These are phyloP conservation scores for Plectosphaerella cucumerina DNA, from an alignment of 2,329 filamentous ascomycete species.

Conservation along the genomic window DNA sequence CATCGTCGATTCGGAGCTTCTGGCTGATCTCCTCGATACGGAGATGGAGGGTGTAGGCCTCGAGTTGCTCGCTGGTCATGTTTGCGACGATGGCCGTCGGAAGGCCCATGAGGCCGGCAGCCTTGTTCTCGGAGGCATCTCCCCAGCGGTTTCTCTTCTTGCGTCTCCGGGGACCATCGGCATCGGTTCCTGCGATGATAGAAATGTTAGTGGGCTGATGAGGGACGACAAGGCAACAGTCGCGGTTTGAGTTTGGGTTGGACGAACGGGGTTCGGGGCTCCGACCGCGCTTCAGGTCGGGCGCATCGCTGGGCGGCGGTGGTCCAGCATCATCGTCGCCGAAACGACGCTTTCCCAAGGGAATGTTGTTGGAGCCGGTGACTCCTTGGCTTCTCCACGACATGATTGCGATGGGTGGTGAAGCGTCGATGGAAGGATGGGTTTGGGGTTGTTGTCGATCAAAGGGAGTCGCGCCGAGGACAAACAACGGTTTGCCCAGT, in stretches of 20 bases:
- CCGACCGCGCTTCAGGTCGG: conserved; percentile 75
- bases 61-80: conserved; percentile 98
- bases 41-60: conserved; percentile 93
- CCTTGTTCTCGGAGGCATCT: conserved; percentile 96
- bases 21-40: conserved; percentile 99
- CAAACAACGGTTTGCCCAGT: conserved; percentile 8
- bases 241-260: too few relatives aligned
- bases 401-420: conserved; percentile 37
- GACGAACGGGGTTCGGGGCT: conserved; percentile 77
- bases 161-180: conserved; percentile 78
- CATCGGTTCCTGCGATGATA: conserved; percentile 43
- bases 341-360: conserved; percentile 82
- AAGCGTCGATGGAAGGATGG: not conserved
- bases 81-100: conserved; percentile 94
- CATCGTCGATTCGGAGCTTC: conserved; percentile 98
- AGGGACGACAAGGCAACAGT: not conserved
- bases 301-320: conserved; percentile 34
- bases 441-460: not conserved
- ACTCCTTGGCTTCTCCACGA: conserved; percentile 75
- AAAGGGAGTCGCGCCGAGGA: not conserved
- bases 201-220: conserved; percentile 3
- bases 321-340: conserved; percentile 53
- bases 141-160: conserved; percentile 99
- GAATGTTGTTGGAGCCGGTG: conserved; percentile 97
- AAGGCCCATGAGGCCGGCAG: conserved; percentile 93